phyloP scores from a whole-genome alignment of 768 basidiomycete species.

The Leccinum olivaceopallidum region DNA sequence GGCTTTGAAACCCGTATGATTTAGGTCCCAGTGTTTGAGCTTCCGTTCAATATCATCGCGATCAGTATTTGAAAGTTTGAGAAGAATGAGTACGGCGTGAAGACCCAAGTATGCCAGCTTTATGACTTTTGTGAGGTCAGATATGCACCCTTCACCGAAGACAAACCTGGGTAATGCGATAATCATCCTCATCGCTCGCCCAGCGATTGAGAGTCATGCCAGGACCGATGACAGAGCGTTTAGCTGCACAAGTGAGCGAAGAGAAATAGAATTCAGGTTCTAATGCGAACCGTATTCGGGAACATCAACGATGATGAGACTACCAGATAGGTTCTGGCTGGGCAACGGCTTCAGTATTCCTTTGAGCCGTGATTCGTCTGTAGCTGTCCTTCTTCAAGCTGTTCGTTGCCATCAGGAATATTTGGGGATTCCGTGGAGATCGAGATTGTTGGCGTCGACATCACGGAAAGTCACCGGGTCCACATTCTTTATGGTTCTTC shows the following conservation, averaged over 20 bases:
- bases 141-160: neutral
- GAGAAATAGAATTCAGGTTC: neutral
- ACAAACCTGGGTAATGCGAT: neutral
- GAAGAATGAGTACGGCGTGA: neutral
- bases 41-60: neutral
- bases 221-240: neutral
- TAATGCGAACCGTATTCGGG: too few species aligned
- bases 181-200: neutral
- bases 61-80: neutral
- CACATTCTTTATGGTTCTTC: slow-evolving; percentile 2
- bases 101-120: neutral
- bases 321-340: neutral
- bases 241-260: neutral
- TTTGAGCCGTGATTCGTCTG: neutral
- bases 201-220: neutral
- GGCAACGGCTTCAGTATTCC: neutral
- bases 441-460: neutral
- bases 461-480: neutral
- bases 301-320: neutral
- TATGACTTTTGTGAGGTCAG: neutral
- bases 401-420: neutral
- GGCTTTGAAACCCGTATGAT: slow-evolving; percentile 4
- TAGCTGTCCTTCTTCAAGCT: neutral
- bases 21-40: neutral
- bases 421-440: neutral